A percentile compares a stretch with the other conserved stretches of the same genome.
Conservation (phyloP, 768 basidiomycete genomes). For the Naematelia aurantialba region DNA sequence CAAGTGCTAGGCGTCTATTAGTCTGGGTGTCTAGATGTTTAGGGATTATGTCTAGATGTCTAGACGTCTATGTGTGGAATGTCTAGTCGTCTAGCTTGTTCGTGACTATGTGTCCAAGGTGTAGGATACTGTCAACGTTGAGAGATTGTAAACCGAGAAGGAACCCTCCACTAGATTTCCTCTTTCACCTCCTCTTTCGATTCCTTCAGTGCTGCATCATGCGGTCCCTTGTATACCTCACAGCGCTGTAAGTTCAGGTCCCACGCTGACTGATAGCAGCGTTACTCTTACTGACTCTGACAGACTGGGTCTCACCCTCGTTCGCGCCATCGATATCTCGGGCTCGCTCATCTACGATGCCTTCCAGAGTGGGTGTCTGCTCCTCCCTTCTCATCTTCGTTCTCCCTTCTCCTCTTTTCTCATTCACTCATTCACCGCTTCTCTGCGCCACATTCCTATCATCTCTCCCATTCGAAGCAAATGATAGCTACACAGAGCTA, state of each 20-base stretch:
- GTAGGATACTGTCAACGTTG: too few species aligned
- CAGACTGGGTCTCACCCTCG: background rate
- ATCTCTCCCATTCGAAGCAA: too few species aligned
- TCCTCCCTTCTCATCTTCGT: too few species aligned
- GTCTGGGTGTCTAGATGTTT: too few species aligned
- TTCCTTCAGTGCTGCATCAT: background rate
- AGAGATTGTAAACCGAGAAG: background rate
- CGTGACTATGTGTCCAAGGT: too few species aligned
- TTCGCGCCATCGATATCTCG: background rate
- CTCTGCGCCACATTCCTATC: background rate
- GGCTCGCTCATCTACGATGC: background rate
- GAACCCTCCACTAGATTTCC: background rate
- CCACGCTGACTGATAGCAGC: background rate
- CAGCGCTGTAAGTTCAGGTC: background rate
- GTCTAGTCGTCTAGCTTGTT: too few species aligned
- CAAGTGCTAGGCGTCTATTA: too few species aligned
- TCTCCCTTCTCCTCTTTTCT: too few species aligned
- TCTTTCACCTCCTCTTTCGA: background rate
- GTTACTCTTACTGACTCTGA: too few species aligned
- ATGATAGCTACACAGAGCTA: too few species aligned
- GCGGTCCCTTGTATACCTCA: background rate
- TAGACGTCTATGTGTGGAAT: too few species aligned
- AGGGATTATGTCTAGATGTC: too few species aligned
- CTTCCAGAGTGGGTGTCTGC: background rate
- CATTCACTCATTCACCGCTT: background rate